Percentiles rank a stretch among this genome's conserved stretches.
phyloP scores from a whole-genome alignment of 768 basidiomycete species.

The Macrolepiota albuminosa region DNA sequence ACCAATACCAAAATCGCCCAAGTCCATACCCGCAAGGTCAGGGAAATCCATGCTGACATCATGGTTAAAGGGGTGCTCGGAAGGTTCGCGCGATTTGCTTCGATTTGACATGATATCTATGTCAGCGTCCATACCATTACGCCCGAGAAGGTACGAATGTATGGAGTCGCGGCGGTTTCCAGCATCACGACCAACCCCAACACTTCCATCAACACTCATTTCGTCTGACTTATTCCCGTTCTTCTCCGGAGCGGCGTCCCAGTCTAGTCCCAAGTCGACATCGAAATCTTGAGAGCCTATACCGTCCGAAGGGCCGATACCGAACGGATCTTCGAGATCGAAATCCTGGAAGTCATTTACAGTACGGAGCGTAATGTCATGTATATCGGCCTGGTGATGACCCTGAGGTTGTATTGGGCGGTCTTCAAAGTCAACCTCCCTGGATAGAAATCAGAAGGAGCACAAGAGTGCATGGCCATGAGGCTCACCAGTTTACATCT shows the following conservation, averaged over 20 bases:
- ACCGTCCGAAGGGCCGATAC: conserved; percentile 73
- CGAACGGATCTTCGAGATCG: conserved; percentile 70
- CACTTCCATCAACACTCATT: conserved; percentile 54
- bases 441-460: conserved; percentile 23
- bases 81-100: conserved; percentile 56
- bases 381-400: conserved; percentile 77
- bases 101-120: conserved; percentile 58
- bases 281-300: conserved; percentile 86
- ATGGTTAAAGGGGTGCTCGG: conserved; percentile 59
- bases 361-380: conserved; percentile 84
- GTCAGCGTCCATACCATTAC: conserved; percentile 42
- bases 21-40: conserved; percentile 58
- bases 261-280: conserved; percentile 72
- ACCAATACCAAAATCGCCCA: conserved; percentile 57
- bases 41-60: conserved; percentile 47
- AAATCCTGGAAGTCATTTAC: conserved; percentile 67
- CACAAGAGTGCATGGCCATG: background rate
- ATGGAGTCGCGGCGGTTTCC: conserved; percentile 50
- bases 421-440: conserved; percentile 79
- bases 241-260: conserved; percentile 54
- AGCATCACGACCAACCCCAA: conserved; percentile 78
- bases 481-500: conserved; percentile 70
- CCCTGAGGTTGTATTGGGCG: conserved; percentile 61
- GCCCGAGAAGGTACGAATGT: conserved; percentile 55
- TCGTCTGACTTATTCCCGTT: conserved; percentile 39